Percentiles rank a stretch among this genome's conserved stretches.
phyloP scores from a whole-genome alignment of 176 grass and related monocot genomes.

The Saccharum spontaneum region DNA sequence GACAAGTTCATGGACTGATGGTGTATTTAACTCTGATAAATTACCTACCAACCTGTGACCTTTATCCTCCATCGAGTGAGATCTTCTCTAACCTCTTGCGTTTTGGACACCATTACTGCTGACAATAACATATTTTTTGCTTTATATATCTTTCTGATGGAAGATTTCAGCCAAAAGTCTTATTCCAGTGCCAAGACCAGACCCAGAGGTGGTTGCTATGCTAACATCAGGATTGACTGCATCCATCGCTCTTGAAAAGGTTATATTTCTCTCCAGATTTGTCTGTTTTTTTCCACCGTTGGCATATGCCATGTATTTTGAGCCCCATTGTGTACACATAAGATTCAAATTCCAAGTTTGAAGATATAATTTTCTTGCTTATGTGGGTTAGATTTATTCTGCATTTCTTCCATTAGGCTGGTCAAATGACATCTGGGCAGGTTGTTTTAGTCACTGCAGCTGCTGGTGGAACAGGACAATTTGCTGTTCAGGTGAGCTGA shows the following conservation, averaged over 20 bases:
- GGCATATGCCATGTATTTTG: neutral
- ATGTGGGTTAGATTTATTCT: slow-evolving; percentile 23
- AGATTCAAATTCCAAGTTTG: neutral
- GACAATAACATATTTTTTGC: slow-evolving; percentile 6
- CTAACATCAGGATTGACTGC: slow-evolving; percentile 93
- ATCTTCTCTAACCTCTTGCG: slow-evolving; percentile 14
- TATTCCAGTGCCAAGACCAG: slow-evolving; percentile 90
- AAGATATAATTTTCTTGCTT: slow-evolving; percentile 25
- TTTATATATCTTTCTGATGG: slow-evolving; percentile 35
- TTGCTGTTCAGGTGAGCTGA: slow-evolving; percentile 79
- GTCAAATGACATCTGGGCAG: slow-evolving; percentile 78
- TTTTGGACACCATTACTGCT: neutral
- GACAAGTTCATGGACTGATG: neutral
- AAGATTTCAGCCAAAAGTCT: slow-evolving; percentile 83
- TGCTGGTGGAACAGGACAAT: slow-evolving; percentile 98
- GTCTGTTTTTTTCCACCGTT: neutral
- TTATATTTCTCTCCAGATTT: slow-evolving; percentile 15
- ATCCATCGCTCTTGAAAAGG: slow-evolving; percentile 97
- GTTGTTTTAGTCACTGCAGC: slow-evolving; percentile 84
- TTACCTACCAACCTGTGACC: neutral
- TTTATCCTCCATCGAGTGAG: neutral
- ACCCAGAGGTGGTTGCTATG: slow-evolving; percentile 91
- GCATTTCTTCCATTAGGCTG: slow-evolving; percentile 48
- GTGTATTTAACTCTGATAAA: neutral
- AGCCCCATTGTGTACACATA: neutral